phyloP scores from a whole-genome alignment of 208 protist genomes.

The Leishmania amazonensis region DNA sequence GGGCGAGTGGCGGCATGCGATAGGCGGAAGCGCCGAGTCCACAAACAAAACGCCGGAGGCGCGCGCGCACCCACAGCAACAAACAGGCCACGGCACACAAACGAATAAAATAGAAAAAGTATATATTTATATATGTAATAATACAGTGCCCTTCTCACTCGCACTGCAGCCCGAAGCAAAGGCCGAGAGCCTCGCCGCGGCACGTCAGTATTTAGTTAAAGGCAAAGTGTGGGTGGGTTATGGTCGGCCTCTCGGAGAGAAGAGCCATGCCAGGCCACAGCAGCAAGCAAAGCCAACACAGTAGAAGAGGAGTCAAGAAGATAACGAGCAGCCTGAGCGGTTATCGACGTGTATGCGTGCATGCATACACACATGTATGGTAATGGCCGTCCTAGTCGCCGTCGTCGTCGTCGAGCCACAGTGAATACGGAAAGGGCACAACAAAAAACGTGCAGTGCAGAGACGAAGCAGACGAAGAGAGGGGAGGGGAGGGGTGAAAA shows the following conservation, averaged over 20 bases:
- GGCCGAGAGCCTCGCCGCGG: neutral
- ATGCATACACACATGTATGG: neutral
- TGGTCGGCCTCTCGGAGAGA: too few relatives aligned
- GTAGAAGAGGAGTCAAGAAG: neutral
- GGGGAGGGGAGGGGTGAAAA: neutral
- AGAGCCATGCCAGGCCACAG: neutral
- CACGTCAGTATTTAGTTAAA: neutral
- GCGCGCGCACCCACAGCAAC: neutral
- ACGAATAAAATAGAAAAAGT: neutral
- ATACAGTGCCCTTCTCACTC: too few relatives aligned
- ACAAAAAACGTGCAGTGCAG: neutral
- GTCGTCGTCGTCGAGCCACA: neutral
- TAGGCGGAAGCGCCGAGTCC: neutral
- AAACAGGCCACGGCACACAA: neutral
- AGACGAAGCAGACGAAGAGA: neutral
- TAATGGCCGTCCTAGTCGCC: neutral
- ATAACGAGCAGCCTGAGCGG: neutral
- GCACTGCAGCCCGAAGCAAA: neutral
- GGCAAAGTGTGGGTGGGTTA: neutral
- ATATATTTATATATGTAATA: neutral
- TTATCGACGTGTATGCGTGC: slow-evolving; percentile 5
- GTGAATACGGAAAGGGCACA: neutral
- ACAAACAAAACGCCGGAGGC: neutral
- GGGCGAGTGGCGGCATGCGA: neutral
- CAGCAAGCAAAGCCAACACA: neutral